These are phyloP conservation scores for Aegilops umbellulata DNA, from an alignment of 176 grass and related monocot species.

Conservation along the genomic window DNA sequence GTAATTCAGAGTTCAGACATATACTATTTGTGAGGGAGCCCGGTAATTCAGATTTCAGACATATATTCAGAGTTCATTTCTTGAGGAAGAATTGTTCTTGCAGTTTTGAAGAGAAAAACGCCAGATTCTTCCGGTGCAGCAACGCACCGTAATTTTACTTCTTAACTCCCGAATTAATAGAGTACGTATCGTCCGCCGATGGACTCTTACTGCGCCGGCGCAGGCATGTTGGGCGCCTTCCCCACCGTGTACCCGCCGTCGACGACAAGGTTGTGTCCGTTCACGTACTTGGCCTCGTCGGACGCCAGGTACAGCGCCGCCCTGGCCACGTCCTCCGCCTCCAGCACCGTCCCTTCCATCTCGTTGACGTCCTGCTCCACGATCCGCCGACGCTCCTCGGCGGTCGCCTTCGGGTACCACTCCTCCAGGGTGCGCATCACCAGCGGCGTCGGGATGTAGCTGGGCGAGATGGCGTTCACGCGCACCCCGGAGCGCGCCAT, in stretches of 20 bases:
- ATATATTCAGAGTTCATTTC: too few species aligned
- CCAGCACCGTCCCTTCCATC: constrained; percentile 26
- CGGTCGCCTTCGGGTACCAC: neutral
- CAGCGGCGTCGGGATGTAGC: constrained; percentile 32
- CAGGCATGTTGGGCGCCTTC: constrained; percentile 1
- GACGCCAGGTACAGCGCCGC: constrained; percentile 52
- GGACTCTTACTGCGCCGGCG: neutral
- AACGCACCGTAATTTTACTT: too few species aligned
- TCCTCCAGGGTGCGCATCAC: neutral
- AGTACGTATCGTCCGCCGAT: too few species aligned
- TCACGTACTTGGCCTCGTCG: constrained; percentile 49
- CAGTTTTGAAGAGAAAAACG: neutral
- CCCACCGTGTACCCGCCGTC: constrained; percentile 47
- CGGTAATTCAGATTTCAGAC: too few species aligned
- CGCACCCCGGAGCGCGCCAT: constrained; percentile 43
- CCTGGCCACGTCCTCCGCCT: constrained; percentile 34
- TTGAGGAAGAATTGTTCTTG: too few species aligned
- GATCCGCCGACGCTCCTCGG: constrained; percentile 14
- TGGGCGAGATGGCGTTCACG: constrained; percentile 60
- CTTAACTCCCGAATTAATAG: too few species aligned
- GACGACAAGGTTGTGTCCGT: constrained; percentile 55
- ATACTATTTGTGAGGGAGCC: too few species aligned
- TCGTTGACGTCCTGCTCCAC: neutral
- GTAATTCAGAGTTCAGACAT: neutral
- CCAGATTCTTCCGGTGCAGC: too few species aligned